These are phyloP conservation scores for Clarireedia paspali DNA, from an alignment of 2,329 filamentous ascomycete genomes.

Conservation along the genomic window DNA sequence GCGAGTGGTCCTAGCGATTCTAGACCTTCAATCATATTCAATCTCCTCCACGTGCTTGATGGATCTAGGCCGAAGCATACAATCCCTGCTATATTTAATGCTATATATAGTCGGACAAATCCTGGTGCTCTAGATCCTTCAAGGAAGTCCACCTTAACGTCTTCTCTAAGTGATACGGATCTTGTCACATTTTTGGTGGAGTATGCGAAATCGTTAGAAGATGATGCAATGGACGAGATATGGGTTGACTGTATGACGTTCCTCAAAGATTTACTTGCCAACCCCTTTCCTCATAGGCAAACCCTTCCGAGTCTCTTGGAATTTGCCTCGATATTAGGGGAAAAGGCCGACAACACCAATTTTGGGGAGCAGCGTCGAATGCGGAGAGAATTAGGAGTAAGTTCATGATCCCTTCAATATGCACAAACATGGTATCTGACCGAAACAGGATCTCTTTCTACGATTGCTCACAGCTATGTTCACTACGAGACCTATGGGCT, in stretches of 20 bases:
- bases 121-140: slow-evolving; percentile 68
- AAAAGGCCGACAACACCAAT: slow-evolving; percentile 96
- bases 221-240: slow-evolving; percentile 97
- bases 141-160: slow-evolving; percentile 81
- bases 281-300: slow-evolving; percentile 91
- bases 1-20: slow-evolving; percentile 38
- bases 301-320: slow-evolving; percentile 79
- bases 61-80: slow-evolving; percentile 86
- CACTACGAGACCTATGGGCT: slow-evolving; percentile 74
- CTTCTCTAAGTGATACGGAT: slow-evolving; percentile 74
- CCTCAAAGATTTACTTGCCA: slow-evolving; percentile 78
- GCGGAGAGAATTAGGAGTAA: slow-evolving; percentile 78
- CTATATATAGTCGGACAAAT: slow-evolving; percentile 91
- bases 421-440: not conserved
- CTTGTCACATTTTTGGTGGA: slow-evolving; percentile 84
- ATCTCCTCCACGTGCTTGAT: slow-evolving; percentile 82
- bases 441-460: slow-evolving; percentile 70
- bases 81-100: slow-evolving; percentile 90
- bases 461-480: slow-evolving; percentile 88
- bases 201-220: slow-evolving; percentile 83
- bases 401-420: slow-evolving; percentile 30
- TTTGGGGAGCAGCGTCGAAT: slow-evolving; percentile 92
- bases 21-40: slow-evolving; percentile 63
- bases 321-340: slow-evolving; percentile 81
- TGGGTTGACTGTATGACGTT: slow-evolving; percentile 94